Evolutionary conservation across 192 early-diverging fungal genomes (phyloP).

Genomic region (Paraglomus occultum): DNA sequence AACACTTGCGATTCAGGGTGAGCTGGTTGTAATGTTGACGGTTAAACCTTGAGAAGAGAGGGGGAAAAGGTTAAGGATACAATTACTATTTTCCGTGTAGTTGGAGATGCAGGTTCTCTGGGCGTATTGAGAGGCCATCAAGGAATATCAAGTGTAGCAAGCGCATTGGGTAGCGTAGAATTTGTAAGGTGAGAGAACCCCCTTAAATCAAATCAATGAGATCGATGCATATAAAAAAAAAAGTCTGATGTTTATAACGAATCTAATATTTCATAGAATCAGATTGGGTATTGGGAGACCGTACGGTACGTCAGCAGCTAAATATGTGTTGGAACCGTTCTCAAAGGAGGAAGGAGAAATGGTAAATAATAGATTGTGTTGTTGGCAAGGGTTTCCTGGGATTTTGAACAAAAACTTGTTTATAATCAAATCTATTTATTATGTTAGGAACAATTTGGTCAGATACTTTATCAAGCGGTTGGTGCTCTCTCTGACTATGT

Average conservation of each 20-base stretch:
- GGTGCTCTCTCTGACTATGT: conserved; percentile 55
- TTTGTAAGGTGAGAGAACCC: conserved; percentile 44
- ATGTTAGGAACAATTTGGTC: conserved; percentile 55
- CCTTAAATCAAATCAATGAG: background rate
- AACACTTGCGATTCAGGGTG: conserved; percentile 55
- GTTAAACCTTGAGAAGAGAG: background rate
- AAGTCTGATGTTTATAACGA: background rate
- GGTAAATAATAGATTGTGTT: conserved; percentile 31
- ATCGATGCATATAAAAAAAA: too few relatives aligned
- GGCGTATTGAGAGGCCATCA: conserved; percentile 51
- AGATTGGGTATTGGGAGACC: conserved; percentile 59
- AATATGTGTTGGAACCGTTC: conserved; percentile 52
- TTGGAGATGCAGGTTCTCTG: conserved; percentile 44
- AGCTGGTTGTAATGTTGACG: background rate
- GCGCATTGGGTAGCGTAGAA: conserved; percentile 42
- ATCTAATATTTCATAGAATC: conserved; percentile 33
- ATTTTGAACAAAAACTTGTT: too few relatives aligned
- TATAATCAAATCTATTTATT: background rate
- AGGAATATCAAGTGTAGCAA: conserved; percentile 52
- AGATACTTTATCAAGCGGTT: conserved; percentile 48
- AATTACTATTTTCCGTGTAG: conserved; percentile 21
- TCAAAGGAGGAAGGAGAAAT: conserved; percentile 52
- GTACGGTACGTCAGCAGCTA: conserved; percentile 35
- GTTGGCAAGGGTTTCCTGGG: background rate
- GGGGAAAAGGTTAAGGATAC: background rate